phyloP scores from a whole-genome alignment of 192 early-diverging fungal species.

The Dispira simplex region DNA sequence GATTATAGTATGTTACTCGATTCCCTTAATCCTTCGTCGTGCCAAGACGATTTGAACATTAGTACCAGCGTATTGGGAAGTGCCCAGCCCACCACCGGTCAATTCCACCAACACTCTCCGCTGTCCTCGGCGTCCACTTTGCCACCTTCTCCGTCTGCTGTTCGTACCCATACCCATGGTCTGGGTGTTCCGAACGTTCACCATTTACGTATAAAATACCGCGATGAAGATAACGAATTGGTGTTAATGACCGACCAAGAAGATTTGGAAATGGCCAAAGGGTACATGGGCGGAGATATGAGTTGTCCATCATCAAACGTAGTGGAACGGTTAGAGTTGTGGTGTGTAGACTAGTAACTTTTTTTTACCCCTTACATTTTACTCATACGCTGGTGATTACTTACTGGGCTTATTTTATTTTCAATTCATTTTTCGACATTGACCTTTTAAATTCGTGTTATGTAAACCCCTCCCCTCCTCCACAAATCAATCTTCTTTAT shows the following conservation, averaged over 20 bases:
- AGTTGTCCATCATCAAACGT: conserved; percentile 23
- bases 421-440: too few relatives aligned
- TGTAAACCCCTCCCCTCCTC: too few relatives aligned
- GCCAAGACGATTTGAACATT: neutral
- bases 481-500: neutral
- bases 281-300: conserved; percentile 33
- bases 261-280: conserved; percentile 63
- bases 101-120: neutral
- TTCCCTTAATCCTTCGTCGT: neutral
- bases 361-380: too few relatives aligned
- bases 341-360: conserved; percentile 21
- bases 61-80: neutral
- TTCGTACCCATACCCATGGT: neutral
- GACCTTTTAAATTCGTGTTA: too few relatives aligned
- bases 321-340: conserved; percentile 40
- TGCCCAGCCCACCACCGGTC: neutral
- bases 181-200: conserved; percentile 7
- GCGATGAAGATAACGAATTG: conserved; percentile 73
- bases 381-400: too few relatives aligned
- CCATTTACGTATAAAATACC: conserved; percentile 53
- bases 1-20: neutral
- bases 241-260: conserved; percentile 86
- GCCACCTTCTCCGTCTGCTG: neutral
- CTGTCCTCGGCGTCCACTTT: neutral
- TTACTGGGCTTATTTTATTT: too few relatives aligned